Evolutionary conservation across 179 eudicot genomes (phyloP), one percentile per base, ranked within the genome.

Genomic region (Heliamphora pulchella): DNA sequence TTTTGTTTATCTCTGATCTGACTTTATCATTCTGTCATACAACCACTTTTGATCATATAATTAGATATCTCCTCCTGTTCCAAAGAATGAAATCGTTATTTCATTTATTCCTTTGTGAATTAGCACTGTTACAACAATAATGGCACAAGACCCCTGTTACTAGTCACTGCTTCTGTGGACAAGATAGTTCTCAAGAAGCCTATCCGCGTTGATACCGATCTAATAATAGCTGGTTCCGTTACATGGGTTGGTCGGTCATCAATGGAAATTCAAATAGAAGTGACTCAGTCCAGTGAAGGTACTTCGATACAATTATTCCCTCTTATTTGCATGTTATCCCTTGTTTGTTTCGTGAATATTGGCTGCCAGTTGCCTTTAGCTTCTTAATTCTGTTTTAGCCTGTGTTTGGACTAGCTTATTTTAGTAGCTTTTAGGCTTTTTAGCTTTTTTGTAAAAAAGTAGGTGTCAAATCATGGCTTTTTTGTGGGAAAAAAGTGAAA

Each of bases 151-250:
- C 96, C 99, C 22, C 82, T 94, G 72, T 78, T 91, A 76, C 81
- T 96, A 70, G 99, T 96, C 31, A 96, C 98, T 59, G 99, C 99
- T 78, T 91, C 97, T 79, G 97, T 94, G 9, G 99, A 96, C 90
- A 94, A 89, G 86, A 91, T 96, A 84, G 98, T 91, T 83, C 84
- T 96, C 81, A 96, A 89, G 85, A 90, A 88, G 87, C 91, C 99
- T 76, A 87, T 96, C 76, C 88, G 94, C 77, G 98, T 92, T 53
- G 93, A 92, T 79, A 62, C 80, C 84, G 97, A 96, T 84, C 84
- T 96, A 77, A 91, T 83, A 84, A 86, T 92, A 62, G 89, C 86
- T 77, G 99, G 98, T 74, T 92, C 97, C 6, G 99, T 94, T 78
- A 92, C 88, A 81, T 96, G 99, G 99, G 99, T 92, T 63, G 99